Evolutionary conservation across 1,284 basidiomycete genomes (phyloP), one percentile per base, ranked within the genome.

Genomic region (Peniophora sp.): DNA sequence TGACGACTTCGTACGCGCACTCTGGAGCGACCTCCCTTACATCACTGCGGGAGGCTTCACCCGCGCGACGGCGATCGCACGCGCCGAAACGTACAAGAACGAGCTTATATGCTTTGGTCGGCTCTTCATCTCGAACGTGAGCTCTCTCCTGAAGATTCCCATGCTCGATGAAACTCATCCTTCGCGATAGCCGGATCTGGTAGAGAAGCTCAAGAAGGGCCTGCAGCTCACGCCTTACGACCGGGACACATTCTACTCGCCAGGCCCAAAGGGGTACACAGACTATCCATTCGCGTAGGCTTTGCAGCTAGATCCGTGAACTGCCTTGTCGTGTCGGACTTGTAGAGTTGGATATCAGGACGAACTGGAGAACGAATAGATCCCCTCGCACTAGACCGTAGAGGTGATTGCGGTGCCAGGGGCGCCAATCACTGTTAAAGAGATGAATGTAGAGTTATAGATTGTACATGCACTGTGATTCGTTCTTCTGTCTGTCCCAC

Each of bases 131-230:
- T 8, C 24, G 50, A 37, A 34, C 37, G 64, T 69, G 51, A 58
- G 66, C 56, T n/a, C 8, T 41, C 15, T 20, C 18, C n/a, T 41
- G 5, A n/a, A 5, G 8, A 41, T 41, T 5, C n/a, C 15, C 8
- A n/a, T 10, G n/a, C n/a, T 41, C 8, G 15, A 20, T 20, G 6
- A 15, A 41, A 32, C 27, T 32, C 6, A 32, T 32, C 12, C 12
- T 8, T 50, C 64, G 8, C 57, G 55, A n/a, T 35, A 61, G 60
- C 81, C 81, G 3, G 80, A 83, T 57, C 64, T 84, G 0, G 73
- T 74, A 0, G 52, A 64, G 18, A 68, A 79, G 1, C 50, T 73
- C 37, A 60, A 58, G 48, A 58, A 69, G 35, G 55, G 71, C 46
- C 52, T 72, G 0, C 61, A 68, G 1, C 54, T 74, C 18, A 60